A percentile compares a stretch with the other conserved stretches of the same genome.
Conservation (phyloP, 2,329 filamentous ascomycete species). For the Claviceps sorghi region DNA sequence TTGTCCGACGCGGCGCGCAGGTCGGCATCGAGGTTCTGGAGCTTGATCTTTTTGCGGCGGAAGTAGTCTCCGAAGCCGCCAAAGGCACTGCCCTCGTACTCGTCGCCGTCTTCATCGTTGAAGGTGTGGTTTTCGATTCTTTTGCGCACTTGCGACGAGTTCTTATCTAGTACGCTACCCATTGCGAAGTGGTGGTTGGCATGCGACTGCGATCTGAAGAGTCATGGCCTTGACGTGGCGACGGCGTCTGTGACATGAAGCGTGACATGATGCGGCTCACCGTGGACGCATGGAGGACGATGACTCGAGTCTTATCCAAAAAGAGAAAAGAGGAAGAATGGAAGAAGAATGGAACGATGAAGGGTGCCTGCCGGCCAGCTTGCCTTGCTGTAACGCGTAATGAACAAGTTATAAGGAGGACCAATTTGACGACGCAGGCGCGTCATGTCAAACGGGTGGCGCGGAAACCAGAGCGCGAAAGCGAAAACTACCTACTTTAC, state of each 20-base stretch:
- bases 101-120: constrained; percentile 69
- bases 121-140: constrained; percentile 56
- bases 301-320: background rate
- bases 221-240: background rate
- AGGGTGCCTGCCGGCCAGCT: background rate
- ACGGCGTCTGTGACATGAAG: background rate
- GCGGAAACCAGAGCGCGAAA: too few species aligned
- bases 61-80: constrained; percentile 88
- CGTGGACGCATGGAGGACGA: background rate
- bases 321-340: background rate
- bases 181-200: constrained; percentile 21
- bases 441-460: too few species aligned
- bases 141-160: constrained; percentile 47
- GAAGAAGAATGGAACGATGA: background rate
- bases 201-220: background rate
- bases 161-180: constrained; percentile 47
- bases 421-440: too few species aligned
- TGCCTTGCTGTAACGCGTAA: too few species aligned
- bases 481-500: too few species aligned
- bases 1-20: constrained; percentile 56
- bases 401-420: too few species aligned
- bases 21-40: constrained; percentile 84
- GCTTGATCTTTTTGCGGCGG: constrained; percentile 87
- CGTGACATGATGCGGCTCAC: background rate
- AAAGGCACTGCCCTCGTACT: constrained; percentile 77